Percentiles rank a stretch among this genome's conserved stretches.
phyloP scores from a whole-genome alignment of 2,329 filamentous ascomycete species.

The Fusarium avenaceum region DNA sequence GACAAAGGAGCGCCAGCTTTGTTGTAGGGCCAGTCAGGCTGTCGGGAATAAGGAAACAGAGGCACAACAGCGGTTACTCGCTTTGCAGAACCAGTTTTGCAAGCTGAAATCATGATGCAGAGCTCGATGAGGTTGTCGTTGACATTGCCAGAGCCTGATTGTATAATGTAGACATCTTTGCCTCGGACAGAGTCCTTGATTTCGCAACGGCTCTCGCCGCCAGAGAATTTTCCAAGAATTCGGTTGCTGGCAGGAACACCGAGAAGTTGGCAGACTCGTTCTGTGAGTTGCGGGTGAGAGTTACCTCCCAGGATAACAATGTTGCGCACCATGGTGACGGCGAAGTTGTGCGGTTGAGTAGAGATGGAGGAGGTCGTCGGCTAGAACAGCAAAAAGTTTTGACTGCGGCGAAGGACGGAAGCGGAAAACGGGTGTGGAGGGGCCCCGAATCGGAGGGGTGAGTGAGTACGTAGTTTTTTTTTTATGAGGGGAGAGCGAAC shows the following conservation, averaged over 20 bases:
- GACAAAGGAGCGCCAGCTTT: conserved; percentile 91
- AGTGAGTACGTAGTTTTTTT: conserved; percentile 31
- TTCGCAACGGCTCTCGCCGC: conserved; percentile 94
- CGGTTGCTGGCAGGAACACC: conserved; percentile 88
- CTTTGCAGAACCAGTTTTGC: conserved; percentile 92
- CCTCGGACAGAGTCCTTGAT: conserved; percentile 96
- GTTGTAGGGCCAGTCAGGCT: conserved; percentile 97
- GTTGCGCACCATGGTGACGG: conserved; percentile 84
- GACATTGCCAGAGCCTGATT: conserved; percentile 90
- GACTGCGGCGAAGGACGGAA: conserved; percentile 47
- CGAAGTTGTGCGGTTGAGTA: conserved; percentile 30
- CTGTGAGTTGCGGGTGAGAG: conserved; percentile 89
- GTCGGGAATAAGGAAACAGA: conserved; percentile 95
- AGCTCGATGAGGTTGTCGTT: conserved; percentile 98
- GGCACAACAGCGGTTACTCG: conserved; percentile 94
- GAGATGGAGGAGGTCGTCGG: conserved; percentile 27
- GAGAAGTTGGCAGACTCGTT: conserved; percentile 88
- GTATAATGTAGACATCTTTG: conserved; percentile 99
- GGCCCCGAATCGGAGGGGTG: conserved; percentile 49
- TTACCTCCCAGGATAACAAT: conserved; percentile 94
- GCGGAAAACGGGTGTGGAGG: conserved; percentile 48
- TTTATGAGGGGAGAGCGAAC: conserved; percentile 27
- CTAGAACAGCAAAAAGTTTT: conserved; percentile 45
- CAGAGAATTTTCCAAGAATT: conserved; percentile 90
- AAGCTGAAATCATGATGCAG: conserved; percentile 98